These are phyloP conservation scores for Graphiopsis chlorocephala DNA, from an alignment of 2,329 filamentous ascomycete species.

Conservation along the genomic window DNA sequence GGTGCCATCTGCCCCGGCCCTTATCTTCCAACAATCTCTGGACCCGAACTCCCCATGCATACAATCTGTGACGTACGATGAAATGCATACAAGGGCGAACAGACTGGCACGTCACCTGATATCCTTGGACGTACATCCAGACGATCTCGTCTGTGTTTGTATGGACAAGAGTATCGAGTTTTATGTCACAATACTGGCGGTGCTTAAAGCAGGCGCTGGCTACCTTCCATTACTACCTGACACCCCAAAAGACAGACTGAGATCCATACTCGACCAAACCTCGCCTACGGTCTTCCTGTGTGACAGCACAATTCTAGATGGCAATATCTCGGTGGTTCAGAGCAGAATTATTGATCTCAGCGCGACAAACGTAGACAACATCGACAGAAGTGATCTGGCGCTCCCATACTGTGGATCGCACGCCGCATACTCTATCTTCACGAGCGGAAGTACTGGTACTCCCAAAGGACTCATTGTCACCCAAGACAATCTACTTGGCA, in stretches of 20 bases:
- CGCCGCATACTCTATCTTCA: conserved; percentile 69
- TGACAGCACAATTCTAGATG: conserved; percentile 23
- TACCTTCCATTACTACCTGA: conserved; percentile 77
- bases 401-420: conserved; percentile 40
- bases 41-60: conserved; percentile 35
- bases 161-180: conserved; percentile 74
- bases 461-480: conserved; percentile 81
- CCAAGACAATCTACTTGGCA: conserved; percentile 71
- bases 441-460: conserved; percentile 75
- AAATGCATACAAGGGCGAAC: conserved; percentile 65
- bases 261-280: conserved; percentile 62
- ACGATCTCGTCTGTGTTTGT: conserved; percentile 66
- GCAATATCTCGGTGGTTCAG: conserved; percentile 18
- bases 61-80: conserved; percentile 58
- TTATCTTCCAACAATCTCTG: conserved; percentile 61
- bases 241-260: conserved; percentile 62
- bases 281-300: conserved; percentile 49
- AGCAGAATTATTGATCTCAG: conserved; percentile 28
- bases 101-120: conserved; percentile 58
- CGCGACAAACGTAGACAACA: conserved; percentile 29
- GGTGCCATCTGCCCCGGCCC: conserved; percentile 60
- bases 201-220: conserved; percentile 70
- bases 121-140: conserved; percentile 45
- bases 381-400: conserved; percentile 39
- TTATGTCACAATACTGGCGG: conserved; percentile 71